Conservation (phyloP, 352 stramenopile species). For the Phytophthora capsici region DNA sequence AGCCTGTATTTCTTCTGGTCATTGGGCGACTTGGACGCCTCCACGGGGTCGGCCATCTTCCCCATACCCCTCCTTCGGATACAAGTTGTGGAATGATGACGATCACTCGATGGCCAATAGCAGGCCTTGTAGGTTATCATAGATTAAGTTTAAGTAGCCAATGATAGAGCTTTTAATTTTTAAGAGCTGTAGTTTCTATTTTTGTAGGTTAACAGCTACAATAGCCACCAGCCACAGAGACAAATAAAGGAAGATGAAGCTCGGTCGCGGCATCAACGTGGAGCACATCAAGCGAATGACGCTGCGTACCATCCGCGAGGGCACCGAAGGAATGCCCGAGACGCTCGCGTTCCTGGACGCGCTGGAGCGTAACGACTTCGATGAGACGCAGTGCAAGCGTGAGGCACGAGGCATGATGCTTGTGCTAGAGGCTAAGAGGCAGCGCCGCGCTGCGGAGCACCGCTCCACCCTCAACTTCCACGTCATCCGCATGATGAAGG, state of each 20-base stretch:
- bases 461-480: constrained; percentile 90
- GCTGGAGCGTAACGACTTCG: constrained; percentile 85
- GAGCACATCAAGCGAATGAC: constrained; percentile 93
- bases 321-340: constrained; percentile 78
- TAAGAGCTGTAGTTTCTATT: too few relatives aligned
- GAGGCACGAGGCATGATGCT: constrained; percentile 81
- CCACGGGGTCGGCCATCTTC: constrained; percentile 47
- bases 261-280: constrained; percentile 77
- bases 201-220: too few relatives aligned
- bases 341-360: constrained; percentile 86
- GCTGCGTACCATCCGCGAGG: constrained; percentile 82
- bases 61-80: not conserved
- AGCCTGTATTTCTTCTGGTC: constrained; percentile 90
- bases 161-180: too few relatives aligned
- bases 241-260: constrained; percentile 53
- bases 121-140: too few relatives aligned
- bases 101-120: not conserved
- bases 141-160: too few relatives aligned
- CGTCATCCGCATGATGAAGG: constrained; percentile 90
- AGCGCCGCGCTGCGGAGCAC: constrained; percentile 69
- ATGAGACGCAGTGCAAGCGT: constrained; percentile 84
- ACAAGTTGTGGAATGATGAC: constrained; percentile 3
- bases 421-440: constrained; percentile 75
- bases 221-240: constrained; percentile 25
- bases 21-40: constrained; percentile 71